Evolutionary conservation across 2,329 filamentous ascomycete genomes (phyloP).

Genomic region (Arachnomyces sp.): DNA sequence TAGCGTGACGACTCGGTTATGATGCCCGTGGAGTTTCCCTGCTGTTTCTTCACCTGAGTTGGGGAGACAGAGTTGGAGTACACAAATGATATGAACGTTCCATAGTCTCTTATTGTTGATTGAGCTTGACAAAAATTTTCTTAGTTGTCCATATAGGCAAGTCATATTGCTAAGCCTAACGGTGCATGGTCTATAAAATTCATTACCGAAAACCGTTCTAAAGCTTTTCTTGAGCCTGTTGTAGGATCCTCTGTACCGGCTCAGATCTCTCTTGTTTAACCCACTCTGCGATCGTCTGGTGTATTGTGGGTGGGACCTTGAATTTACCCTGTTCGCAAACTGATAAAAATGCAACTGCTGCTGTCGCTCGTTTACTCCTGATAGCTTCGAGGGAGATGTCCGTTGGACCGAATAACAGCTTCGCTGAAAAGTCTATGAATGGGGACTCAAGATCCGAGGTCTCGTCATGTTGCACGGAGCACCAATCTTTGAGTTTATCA

Average conservation of each 20-base stretch:
- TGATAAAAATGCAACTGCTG: slow-evolving; percentile 25
- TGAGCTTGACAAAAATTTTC: no score
- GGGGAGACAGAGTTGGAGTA: no score
- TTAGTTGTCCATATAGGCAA: no score
- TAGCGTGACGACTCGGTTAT: no score
- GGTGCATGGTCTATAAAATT: no score
- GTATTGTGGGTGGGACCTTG: slow-evolving; percentile 17
- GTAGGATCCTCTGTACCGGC: slow-evolving; percentile 27
- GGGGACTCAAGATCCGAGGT: slow-evolving; percentile 16
- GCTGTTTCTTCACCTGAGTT: no score
- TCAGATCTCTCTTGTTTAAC: slow-evolving; percentile 32
- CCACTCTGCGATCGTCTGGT: slow-evolving; percentile 25
- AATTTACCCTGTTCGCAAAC: slow-evolving; percentile 17
- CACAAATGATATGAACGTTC: no score
- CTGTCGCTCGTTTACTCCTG: slow-evolving; percentile 31
- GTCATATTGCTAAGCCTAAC: no score
- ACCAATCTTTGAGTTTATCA: slow-evolving; percentile 21
- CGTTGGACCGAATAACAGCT: slow-evolving; percentile 26
- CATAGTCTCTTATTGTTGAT: no score
- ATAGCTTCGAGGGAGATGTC: slow-evolving; percentile 29
- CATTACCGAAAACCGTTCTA: no score
- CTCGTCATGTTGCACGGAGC: slow-evolving; percentile 8
- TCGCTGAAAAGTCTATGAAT: slow-evolving; percentile 21
- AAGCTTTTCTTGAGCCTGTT: slow-evolving; percentile 20
- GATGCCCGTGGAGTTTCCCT: no score